Evolutionary conservation across 768 basidiomycete species (phyloP), one percentile per base, ranked within the genome.

Genomic region (Boletus rex-veris): DNA sequence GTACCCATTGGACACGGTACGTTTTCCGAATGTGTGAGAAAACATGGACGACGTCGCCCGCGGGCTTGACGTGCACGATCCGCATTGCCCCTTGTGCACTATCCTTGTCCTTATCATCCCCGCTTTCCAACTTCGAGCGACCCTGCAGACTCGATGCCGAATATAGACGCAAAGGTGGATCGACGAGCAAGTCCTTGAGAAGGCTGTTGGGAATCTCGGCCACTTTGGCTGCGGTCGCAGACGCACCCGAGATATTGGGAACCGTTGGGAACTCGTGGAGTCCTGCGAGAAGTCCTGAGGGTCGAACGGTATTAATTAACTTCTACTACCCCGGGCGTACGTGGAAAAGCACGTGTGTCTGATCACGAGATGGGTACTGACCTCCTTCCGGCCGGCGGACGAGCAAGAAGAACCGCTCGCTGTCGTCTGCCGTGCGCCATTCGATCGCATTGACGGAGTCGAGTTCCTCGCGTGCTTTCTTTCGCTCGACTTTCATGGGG

Each of bases 11-110:
- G 16, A 82, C 77, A 53, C 84, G 79, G 65, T 89, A 95, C 12
- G 89, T 93, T 75, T 94, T 92, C 62, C 76, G 83, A 65, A 95
- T 90, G 66, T 98, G 94, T 9, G 90, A 92, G 71, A 97, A 97
- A 44, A 92, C 74, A 64, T 96, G 93, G 4, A 85, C 53, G 36
- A 95, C 82, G 54, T 86, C 80, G 11, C 86, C 85, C 19, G 75
- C 82, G 18, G 78, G 73, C 52, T 73, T 71, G 49, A 85, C 73
- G 53, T 75, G 71, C 37, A 71, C 60, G 19, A 88, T 75, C 16
- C 66, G 71, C 18, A 65, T 44, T 31, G 39, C 33, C 2, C 41
- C 58, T 14, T 50, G 49, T 2, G 42, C 41, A 24, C 4, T 9
- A 14, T 44, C 39, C 18, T 44, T 28, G 1, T 28, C 15, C 15